Evolutionary conservation across 2,329 filamentous ascomycete genomes (phyloP).

Genomic region (Colletotrichum musae): DNA sequence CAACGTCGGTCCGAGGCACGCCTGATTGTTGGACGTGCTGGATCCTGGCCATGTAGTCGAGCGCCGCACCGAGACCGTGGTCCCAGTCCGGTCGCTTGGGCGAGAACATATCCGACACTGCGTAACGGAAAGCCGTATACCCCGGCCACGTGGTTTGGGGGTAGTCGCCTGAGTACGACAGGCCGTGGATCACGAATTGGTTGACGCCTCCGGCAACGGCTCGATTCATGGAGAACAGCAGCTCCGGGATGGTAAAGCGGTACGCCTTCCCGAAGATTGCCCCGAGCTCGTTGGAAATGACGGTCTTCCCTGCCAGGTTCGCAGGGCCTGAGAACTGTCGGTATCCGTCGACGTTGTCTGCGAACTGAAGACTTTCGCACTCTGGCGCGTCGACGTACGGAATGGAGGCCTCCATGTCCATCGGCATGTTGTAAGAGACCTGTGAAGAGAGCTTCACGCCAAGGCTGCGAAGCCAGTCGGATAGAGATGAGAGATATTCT

Average conservation of each 20-base stretch:
- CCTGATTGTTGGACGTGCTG: slow-evolving; percentile 57
- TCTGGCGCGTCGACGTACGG: slow-evolving; percentile 57
- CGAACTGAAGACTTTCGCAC: slow-evolving; percentile 55
- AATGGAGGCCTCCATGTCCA: slow-evolving; percentile 58
- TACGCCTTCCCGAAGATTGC: slow-evolving; percentile 41
- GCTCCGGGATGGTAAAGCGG: slow-evolving; percentile 42
- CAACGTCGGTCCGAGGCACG: slow-evolving; percentile 44
- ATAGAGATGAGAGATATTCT: slow-evolving; percentile 22
- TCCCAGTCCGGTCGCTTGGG: slow-evolving; percentile 58
- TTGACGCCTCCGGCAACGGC: slow-evolving; percentile 58
- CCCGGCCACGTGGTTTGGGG: slow-evolving; percentile 64
- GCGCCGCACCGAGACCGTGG: background rate
- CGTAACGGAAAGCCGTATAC: slow-evolving; percentile 59
- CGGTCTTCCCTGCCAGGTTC: slow-evolving; percentile 52
- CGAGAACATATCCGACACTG: slow-evolving; percentile 57
- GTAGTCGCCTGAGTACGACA: slow-evolving; percentile 57
- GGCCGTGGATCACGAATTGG: slow-evolving; percentile 60
- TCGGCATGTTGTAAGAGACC: slow-evolving; percentile 56
- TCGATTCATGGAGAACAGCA: slow-evolving; percentile 54
- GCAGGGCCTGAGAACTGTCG: slow-evolving; percentile 56
- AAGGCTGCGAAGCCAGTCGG: slow-evolving; percentile 42
- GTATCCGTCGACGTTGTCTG: slow-evolving; percentile 55
- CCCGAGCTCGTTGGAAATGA: slow-evolving; percentile 58
- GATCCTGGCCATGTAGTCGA: slow-evolving; percentile 53
- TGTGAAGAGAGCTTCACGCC: slow-evolving; percentile 55